A percentile compares a stretch with the other conserved stretches of the same genome.
Conservation (phyloP, 2,329 filamentous ascomycete species). For the Aspergillus novoparasiticus region DNA sequence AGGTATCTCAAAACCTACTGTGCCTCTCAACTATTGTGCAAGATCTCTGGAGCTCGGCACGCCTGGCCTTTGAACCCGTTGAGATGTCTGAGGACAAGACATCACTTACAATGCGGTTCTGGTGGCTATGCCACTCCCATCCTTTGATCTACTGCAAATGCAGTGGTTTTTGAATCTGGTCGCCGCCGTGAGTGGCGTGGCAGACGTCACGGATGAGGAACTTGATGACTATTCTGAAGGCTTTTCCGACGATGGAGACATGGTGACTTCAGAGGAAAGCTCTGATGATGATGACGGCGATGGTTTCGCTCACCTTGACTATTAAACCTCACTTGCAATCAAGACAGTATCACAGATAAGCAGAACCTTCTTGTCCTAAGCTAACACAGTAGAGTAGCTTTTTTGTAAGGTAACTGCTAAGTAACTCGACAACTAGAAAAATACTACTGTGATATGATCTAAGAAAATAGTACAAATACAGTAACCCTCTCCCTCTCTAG, state of each 20-base stretch:
- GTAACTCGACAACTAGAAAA: no score
- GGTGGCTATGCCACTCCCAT: conserved; percentile 6
- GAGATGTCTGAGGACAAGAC: not conserved
- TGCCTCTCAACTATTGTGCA: not conserved
- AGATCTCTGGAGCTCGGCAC: conserved; percentile 3
- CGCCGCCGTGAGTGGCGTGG: not conserved
- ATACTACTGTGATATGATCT: no score
- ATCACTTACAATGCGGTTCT: conserved; percentile 5
- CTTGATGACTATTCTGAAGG: not conserved
- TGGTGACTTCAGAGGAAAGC: no score
- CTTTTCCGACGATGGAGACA: not conserved
- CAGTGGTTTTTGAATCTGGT: not conserved
- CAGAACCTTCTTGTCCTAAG: no score
- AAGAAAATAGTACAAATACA: no score
- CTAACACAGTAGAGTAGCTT: no score
- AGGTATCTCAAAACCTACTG: not conserved
- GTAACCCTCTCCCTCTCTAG: no score
- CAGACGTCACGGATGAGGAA: not conserved
- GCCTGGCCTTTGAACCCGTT: conserved; percentile 5
- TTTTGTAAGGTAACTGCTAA: no score
- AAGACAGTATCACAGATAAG: no score
- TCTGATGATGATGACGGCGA: no score
- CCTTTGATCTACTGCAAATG: not conserved
- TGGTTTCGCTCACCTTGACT: accelerated
- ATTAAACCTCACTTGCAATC: not conserved